A percentile compares a stretch with the other conserved stretches of the same genome.
These are phyloP conservation scores for Tetrahymena malaccensis DNA, from an alignment of 73 alveolate genomes.

Conservation along the genomic window DNA sequence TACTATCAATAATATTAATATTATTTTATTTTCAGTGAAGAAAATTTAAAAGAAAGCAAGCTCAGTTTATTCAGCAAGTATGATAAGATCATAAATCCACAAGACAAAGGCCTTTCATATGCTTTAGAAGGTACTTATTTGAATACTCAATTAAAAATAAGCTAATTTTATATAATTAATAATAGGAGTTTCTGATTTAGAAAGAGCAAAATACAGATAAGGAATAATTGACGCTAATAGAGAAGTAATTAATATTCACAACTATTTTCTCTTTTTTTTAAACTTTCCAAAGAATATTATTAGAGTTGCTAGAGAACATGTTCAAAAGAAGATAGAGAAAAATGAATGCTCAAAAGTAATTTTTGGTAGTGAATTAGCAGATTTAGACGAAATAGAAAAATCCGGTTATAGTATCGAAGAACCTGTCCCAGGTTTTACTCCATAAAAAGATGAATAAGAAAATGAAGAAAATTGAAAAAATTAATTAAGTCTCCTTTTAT, in stretches of 20 bases:
- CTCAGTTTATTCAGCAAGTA: neutral
- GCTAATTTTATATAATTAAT: neutral
- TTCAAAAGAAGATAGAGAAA: neutral
- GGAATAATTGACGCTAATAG: neutral
- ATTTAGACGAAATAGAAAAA: neutral
- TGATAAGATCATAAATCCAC: neutral
- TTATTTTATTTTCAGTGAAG: neutral
- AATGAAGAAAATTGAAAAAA: neutral
- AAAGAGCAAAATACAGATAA: neutral
- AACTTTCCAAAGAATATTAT: neutral
- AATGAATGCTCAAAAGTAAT: neutral
- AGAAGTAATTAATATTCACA: neutral
- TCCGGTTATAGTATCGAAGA: neutral
- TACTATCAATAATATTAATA: neutral
- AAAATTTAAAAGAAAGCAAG: neutral
- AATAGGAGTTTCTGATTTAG: neutral
- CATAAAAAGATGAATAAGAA: neutral
- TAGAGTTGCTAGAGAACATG: neutral
- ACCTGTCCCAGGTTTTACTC: neutral
- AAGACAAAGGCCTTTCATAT: neutral
- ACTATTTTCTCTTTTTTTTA: neutral
- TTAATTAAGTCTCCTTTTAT: neutral
- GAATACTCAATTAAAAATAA: neutral
- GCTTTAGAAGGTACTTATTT: neutral
- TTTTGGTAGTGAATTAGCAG: neutral